Evolutionary conservation across 805 yeast species (phyloP).

Genomic region (Candida chilensis): DNA sequence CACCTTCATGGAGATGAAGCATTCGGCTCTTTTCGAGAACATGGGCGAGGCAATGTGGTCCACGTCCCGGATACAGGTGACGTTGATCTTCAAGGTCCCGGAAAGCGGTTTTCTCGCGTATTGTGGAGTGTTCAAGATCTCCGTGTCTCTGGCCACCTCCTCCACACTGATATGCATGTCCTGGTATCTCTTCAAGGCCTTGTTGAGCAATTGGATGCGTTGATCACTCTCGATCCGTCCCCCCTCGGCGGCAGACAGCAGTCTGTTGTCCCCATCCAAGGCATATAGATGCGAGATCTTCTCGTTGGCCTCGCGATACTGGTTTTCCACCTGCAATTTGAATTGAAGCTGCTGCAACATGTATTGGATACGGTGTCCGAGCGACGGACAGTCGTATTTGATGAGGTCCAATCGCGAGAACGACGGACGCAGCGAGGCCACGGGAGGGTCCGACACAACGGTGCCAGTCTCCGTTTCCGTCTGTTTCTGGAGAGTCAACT

Average conservation of each 20-base stretch:
- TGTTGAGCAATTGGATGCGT: constrained; percentile 74
- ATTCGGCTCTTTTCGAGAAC: constrained; percentile 71
- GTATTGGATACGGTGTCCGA: constrained; percentile 90
- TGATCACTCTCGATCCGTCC: constrained; percentile 80
- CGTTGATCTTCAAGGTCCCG: constrained; percentile 68
- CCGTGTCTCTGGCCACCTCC: constrained; percentile 58
- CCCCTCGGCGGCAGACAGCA: constrained; percentile 81
- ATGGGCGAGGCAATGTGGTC: constrained; percentile 87
- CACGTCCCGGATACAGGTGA: constrained; percentile 76
- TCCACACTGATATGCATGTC: constrained; percentile 75
- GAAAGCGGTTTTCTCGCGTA: constrained; percentile 77
- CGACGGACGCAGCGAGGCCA: constrained; percentile 23
- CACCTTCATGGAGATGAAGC: constrained; percentile 66
- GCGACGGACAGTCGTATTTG: constrained; percentile 88
- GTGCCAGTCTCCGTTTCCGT: not conserved
- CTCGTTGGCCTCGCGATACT: constrained; percentile 87
- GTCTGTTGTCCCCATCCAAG: constrained; percentile 83
- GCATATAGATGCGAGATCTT: constrained; percentile 80
- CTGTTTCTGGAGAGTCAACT: constrained; percentile 34
- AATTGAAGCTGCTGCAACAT: constrained; percentile 94
- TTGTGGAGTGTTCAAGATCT: constrained; percentile 57
- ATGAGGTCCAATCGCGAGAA: constrained; percentile 72
- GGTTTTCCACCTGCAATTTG: constrained; percentile 88
- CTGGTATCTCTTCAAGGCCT: constrained; percentile 78
- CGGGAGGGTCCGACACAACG: not conserved